phyloP scores from a whole-genome alignment of 805 yeast species.

The Maudiozyma barnettii region DNA sequence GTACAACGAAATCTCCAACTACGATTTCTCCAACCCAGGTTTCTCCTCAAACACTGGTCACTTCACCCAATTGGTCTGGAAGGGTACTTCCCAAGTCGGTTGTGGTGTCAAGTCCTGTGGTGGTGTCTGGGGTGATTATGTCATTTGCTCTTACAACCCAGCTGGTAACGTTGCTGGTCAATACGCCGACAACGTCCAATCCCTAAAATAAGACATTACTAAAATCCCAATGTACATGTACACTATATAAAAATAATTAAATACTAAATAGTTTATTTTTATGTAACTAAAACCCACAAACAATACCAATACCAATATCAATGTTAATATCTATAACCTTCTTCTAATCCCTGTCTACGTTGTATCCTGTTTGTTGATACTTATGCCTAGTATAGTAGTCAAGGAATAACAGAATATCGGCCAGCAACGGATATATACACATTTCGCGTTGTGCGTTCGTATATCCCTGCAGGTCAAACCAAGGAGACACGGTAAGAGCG shows the following conservation, averaged over 20 bases:
- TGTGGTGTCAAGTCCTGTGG: conserved; percentile 60
- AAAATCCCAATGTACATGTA: neutral
- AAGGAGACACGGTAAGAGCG: neutral
- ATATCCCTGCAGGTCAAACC: neutral
- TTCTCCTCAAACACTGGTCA: conserved; percentile 47
- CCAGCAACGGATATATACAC: too few relatives aligned
- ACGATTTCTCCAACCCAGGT: conserved; percentile 45
- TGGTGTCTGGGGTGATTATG: conserved; percentile 45
- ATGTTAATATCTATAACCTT: too few relatives aligned
- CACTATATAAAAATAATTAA: neutral
- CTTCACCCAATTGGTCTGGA: conserved; percentile 72
- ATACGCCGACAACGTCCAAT: conserved; percentile 10
- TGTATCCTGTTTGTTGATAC: neutral
- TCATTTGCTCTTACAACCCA: conserved; percentile 65
- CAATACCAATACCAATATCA: too few relatives aligned
- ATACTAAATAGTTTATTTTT: neutral
- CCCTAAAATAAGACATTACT: conserved; percentile 3
- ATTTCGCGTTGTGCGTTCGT: neutral
- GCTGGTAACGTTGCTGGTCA: conserved; percentile 49
- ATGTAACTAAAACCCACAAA: too few relatives aligned
- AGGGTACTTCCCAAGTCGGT: conserved; percentile 47
- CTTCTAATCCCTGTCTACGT: too few relatives aligned
- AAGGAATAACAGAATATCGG: neutral
- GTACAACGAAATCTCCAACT: conserved; percentile 55
- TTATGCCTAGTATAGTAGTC: neutral